phyloP scores from a whole-genome alignment of 2,329 filamentous ascomycete genomes.

The Pleomassaria siparia region DNA sequence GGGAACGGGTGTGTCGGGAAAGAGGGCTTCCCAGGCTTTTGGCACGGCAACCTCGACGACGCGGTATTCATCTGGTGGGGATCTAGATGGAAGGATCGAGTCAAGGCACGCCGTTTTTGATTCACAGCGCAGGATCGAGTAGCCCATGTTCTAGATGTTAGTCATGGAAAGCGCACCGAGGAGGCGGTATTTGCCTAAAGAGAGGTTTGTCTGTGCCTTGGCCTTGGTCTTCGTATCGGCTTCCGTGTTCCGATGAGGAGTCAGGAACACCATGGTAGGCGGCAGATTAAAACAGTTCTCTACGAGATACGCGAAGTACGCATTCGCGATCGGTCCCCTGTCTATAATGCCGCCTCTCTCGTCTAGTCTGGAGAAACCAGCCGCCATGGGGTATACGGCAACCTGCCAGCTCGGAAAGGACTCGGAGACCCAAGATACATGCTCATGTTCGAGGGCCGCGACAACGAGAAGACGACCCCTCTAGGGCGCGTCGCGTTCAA shows the following conservation, averaged over 20 bases:
- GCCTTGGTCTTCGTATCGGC: neutral
- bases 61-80: constrained; percentile 8
- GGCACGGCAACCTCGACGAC: constrained; percentile 13
- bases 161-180: constrained; percentile 35
- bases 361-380: neutral
- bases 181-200: constrained; percentile 12
- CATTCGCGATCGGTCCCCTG: constrained; percentile 22
- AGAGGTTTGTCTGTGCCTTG: neutral
- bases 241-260: constrained; percentile 9
- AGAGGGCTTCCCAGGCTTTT: constrained; percentile 14
- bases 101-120: constrained; percentile 42
- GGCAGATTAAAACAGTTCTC: constrained; percentile 20
- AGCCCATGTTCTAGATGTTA: constrained; percentile 41
- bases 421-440: neutral
- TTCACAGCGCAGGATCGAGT: constrained; percentile 44
- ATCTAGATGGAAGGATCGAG: constrained; percentile 36
- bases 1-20: constrained; percentile 9
- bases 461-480: neutral
- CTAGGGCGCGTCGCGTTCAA: neutral
- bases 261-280: constrained; percentile 18
- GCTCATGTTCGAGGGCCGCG: neutral
- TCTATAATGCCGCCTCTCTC: constrained; percentile 7
- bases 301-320: constrained; percentile 23
- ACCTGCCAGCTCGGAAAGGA: neutral
- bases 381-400: neutral